Base-by-base conservation (phyloP, 2,329 filamentous ascomycete genomes). In the Diaporthe citri region DNA sequence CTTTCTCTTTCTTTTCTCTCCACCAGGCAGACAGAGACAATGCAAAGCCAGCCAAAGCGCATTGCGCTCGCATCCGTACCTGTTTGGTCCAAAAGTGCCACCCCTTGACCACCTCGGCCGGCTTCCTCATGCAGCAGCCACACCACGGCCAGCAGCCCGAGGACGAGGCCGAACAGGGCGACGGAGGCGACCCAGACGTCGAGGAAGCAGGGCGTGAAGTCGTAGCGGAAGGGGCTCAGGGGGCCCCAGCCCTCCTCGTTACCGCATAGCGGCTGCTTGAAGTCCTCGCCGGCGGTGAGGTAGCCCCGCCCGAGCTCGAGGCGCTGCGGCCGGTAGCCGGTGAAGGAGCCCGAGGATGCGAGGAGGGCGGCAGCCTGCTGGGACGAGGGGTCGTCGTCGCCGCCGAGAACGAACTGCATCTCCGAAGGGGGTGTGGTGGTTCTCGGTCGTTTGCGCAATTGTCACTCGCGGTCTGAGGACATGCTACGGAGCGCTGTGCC, bases 121-220 rank as follows among this genome's bases (percentile, higher is more conserved):
- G 87, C 71, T 90, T 89, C 81, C 92, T 93, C 84, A 91, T 94
- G 79, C 73, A 95, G 83, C 71, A 98, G 87, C 87, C 94, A 94
- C 91, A 93, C 96, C 56, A 97, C 86, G 41, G 96, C 95, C 60
- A 92, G 88, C 10, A 92, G 88, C 74, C 97, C 97, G 77, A 93
- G 89, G 34, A 98, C 73, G 34, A 98, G 87, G 22, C 96, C 96
- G 86, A 93, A 97, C 20, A 88, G 88, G 12, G 95, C 94, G 39
- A 98, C 94, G 2, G 89, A 86, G 46, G 94, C 91, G 75, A 98
- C 91, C 91, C 95, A 96, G 31, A 97, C 91, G 83, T 99, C 97
- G 80, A 98, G 92, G 82, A 99, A 99, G 87, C 97, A 99, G 55
- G 97, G 96, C 22, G 97, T 98, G 81, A 99, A 95, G 86, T 99